Evolutionary conservation across 2,329 filamentous ascomycete genomes (phyloP), one percentile per base, ranked within the genome.

Genomic region (Clarireedia paspali): DNA sequence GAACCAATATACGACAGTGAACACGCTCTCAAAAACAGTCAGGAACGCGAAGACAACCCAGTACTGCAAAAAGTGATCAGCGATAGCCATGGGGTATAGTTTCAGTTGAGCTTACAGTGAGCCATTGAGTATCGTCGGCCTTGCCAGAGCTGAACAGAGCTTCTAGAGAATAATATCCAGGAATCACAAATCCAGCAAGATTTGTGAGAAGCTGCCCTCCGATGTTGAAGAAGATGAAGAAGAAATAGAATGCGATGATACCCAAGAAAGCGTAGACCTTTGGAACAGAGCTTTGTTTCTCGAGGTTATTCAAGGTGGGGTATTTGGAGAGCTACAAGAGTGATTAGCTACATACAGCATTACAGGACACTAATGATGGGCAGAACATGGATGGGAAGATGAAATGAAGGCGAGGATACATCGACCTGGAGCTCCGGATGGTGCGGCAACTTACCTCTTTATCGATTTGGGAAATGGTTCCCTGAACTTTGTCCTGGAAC

Each of bases 1-100:
- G 79, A 95, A 90, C 89, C 89, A 95, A 82, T 94, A 94, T 62
- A 92, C 88, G 62, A 90, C 87, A 75, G 81, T 91, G 69, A 95
- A 75, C 60, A 88, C 80, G 73, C 87, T 91, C 81, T 95, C 89
- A 66, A 90, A 70, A 50, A 94, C 87, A 75, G 87, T 91, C 74
- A 94, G 83, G 75, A 89, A 86, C 55, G 88, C 77, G 70, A 89
- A 94, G 60, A 89, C 87, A 58, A 95, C 88, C 89, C 89, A 95
- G 79, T 95, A 95, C 85, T 89, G 15, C 42, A 15, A 45, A 24
- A 2, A 48, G 45, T 17, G 27, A 50, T 63, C 17, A 42, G 62
- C 39, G 55, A 42, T 49, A 44, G 55, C 63, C 50, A 10, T 17
- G 60, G 52, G 26, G 23, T 3, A 52, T 36, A 20, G 14, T 46